Conservation (phyloP, 495 filamentous ascomycete genomes). For the Rhypophila decipiens region DNA sequence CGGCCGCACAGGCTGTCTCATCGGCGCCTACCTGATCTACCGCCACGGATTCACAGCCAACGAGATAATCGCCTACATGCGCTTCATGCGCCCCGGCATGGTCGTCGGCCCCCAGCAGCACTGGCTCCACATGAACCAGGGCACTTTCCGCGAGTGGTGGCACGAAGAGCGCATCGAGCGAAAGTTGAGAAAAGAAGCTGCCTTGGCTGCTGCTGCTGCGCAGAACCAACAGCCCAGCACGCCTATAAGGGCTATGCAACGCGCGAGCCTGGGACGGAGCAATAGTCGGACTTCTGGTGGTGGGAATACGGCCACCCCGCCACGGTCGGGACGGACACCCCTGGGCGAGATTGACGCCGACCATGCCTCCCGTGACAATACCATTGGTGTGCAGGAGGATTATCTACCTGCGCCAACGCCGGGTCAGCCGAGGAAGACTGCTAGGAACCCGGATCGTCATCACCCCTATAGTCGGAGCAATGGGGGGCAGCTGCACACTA, state of each 20-base stretch:
- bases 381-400: constrained; percentile 59
- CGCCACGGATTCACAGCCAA: constrained; percentile 97
- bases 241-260: constrained; percentile 70
- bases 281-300: constrained; percentile 49
- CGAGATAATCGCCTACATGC: constrained; percentile 97
- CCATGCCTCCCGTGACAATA: constrained; percentile 44
- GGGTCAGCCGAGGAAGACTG: constrained; percentile 88
- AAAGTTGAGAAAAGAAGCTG: constrained; percentile 39
- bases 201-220: constrained; percentile 44
- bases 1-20: constrained; percentile 89
- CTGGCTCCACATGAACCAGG: constrained; percentile 97
- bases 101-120: constrained; percentile 99
- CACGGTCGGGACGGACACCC: constrained; percentile 66
- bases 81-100: constrained; percentile 99
- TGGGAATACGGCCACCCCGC: constrained; percentile 76
- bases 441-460: constrained; percentile 42
- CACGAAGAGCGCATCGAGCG: constrained; percentile 77
- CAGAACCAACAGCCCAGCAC: constrained; percentile 52
- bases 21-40: constrained; percentile 97
- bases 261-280: constrained; percentile 32
- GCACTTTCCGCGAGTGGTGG: constrained; percentile 96
- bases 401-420: constrained; percentile 92
- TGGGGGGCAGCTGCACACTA: constrained; percentile 23
- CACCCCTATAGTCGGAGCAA: constrained; percentile 44
- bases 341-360: constrained; percentile 88